Evolutionary conservation across 1,284 basidiomycete species (phyloP), one percentile per base, ranked within the genome.

Genomic region (Rhodotorula sp.): DNA sequence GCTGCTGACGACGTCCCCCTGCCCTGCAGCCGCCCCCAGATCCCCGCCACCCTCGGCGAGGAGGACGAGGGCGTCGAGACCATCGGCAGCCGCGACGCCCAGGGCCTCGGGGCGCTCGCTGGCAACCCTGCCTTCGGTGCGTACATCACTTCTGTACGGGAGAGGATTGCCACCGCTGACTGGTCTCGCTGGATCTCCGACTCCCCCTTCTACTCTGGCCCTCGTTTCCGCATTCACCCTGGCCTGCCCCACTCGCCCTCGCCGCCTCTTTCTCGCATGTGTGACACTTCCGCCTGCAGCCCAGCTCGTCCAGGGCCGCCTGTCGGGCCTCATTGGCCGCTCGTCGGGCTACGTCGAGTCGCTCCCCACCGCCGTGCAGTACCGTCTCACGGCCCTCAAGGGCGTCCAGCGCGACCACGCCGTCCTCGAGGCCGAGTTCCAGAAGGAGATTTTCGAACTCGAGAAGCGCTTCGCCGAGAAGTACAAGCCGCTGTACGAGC

Each of bases 401-500:
- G 96, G 94, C 71, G 86, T 99, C 57, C 95, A 98, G 83, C 89
- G 89, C 77, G 90, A 95, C 85, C 94, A 97, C 84, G 89, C 89
- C 79, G 91, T 94, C 81, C 87, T 98, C 69, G 93, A 97, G 83
- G 91, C 91, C 80, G 88, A 95, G 85, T 97, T 96, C 87, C 97
- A 98, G 84, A 88, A 90, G 80, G 96, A 98, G 84, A 93, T 94
- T 80, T 87, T 97, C 70, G 94, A 96, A 83, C 87, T 99, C 69
- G 95, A 99, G 86, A 94, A 95, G 86, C 97, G 97, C 92, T 98
- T 95, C 83, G 88, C 94, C 66, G 86, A 86, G 73, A 87, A 92
- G 66, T 90, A 91, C 83, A 87, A 87, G 79, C 95, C 96, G 61
- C 84, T 97, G 68, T 97, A 95, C 84, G 89, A 91, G 79, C 91